Conservation (phyloP, 805 yeast genomes). For the Zygotorulaspora sp. region DNA sequence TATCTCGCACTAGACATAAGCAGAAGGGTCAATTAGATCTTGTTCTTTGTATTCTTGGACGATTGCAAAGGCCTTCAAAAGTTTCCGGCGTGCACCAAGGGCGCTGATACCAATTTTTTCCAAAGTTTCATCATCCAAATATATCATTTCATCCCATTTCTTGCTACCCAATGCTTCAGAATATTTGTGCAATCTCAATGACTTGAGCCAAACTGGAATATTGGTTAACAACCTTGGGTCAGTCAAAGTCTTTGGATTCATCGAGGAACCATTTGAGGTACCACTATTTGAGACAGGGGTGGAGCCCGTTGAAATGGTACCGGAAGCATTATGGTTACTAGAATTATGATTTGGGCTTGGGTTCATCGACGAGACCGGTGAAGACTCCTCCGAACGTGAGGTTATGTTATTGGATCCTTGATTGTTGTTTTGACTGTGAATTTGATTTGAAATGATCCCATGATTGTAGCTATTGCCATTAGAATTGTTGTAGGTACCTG, state of each 20-base stretch:
- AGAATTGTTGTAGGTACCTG: slow-evolving; percentile 1
- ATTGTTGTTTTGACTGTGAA: not conserved
- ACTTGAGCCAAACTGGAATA: slow-evolving; percentile 88
- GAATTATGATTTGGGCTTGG: slow-evolving; percentile 1
- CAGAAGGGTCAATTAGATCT: slow-evolving; percentile 33
- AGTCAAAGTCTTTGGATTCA: slow-evolving; percentile 49
- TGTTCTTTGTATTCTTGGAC: slow-evolving; percentile 56
- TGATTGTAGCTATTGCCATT: slow-evolving; percentile 1
- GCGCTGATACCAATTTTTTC: slow-evolving; percentile 84
- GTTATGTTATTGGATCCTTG: slow-evolving; percentile 3
- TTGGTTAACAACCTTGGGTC: slow-evolving; percentile 58
- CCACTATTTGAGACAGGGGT: slow-evolving; percentile 7
- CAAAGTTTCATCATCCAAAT: slow-evolving; percentile 61
- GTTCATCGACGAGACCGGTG: slow-evolving; percentile 7
- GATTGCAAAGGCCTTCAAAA: slow-evolving; percentile 84
- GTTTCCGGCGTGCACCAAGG: slow-evolving; percentile 90
- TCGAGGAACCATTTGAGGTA: slow-evolving; percentile 26
- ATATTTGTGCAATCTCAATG: slow-evolving; percentile 87
- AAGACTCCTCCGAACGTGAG: slow-evolving; percentile 9
- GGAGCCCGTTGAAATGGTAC: slow-evolving; percentile 2
- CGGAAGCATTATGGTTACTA: slow-evolving; percentile 1
- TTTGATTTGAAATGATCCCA: not conserved
- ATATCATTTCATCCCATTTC: slow-evolving; percentile 75
- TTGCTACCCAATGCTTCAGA: slow-evolving; percentile 74
- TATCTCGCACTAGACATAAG: slow-evolving; percentile 12